phyloP scores from a whole-genome alignment of 257 asterid genomes.

The Ocimum tenuiflorum region DNA sequence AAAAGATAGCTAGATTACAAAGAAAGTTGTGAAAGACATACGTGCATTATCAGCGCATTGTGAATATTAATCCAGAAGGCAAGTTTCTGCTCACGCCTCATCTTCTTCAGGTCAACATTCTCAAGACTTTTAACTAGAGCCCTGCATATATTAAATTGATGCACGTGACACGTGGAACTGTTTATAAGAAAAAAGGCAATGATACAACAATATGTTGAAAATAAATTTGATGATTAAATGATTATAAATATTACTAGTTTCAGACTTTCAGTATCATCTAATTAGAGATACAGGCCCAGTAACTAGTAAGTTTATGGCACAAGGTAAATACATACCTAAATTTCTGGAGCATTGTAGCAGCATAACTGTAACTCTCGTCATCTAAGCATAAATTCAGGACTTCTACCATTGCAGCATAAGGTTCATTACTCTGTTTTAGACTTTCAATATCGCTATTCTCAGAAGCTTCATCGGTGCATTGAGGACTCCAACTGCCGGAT shows the following conservation, averaged over 20 bases:
- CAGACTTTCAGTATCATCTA: not conserved
- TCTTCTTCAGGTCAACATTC: slow-evolving; percentile 61
- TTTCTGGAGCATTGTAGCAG: slow-evolving; percentile 67
- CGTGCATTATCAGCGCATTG: slow-evolving; percentile 91
- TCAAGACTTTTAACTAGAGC: slow-evolving; percentile 70
- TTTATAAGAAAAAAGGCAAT: not conserved
- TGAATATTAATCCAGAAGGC: slow-evolving; percentile 82
- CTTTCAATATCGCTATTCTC: slow-evolving; percentile 34
- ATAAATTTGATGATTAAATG: not conserved
- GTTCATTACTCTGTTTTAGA: slow-evolving; percentile 38
- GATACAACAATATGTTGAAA: not conserved
- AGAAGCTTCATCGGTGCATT: slow-evolving; percentile 40
- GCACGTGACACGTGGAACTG: not conserved
- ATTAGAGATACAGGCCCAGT: not conserved
- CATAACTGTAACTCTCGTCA: slow-evolving; percentile 56
- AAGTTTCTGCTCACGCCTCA: slow-evolving; percentile 85
- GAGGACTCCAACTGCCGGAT: slow-evolving; percentile 82
- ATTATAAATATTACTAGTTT: too few species aligned
- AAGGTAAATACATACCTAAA: slow-evolving; percentile 41
- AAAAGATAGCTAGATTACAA: not conserved
- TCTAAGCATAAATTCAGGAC: slow-evolving; percentile 55
- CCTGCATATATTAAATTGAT: slow-evolving; percentile 41
- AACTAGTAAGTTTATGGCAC: too few species aligned
- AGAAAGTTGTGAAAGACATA: slow-evolving; percentile 30
- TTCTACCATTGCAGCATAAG: slow-evolving; percentile 46